Percentiles rank a stretch among this genome's conserved stretches.
Evolutionary conservation across 2,329 filamentous ascomycete species (phyloP).

Genomic region (Fusarium humuli): DNA sequence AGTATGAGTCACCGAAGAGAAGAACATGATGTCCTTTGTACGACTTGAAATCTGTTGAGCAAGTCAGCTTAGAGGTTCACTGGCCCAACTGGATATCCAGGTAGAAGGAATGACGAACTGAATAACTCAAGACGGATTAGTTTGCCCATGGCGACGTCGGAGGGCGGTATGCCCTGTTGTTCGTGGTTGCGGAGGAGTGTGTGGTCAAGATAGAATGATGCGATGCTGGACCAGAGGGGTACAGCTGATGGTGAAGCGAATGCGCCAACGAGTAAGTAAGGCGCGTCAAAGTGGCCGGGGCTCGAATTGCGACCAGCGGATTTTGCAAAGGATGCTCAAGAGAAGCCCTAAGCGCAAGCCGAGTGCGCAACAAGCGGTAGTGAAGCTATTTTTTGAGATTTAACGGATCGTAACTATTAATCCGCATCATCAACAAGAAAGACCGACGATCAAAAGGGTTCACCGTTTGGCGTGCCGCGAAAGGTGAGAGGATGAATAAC

Average conservation of each 20-base stretch:
- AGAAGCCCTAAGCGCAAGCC: neutral
- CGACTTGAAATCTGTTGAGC: constrained; percentile 89
- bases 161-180: constrained; percentile 32
- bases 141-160: constrained; percentile 82
- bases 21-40: constrained; percentile 97
- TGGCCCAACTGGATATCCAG: constrained; percentile 1
- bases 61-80: constrained; percentile 29
- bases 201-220: constrained; percentile 13
- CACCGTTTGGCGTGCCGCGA: constrained; percentile 30
- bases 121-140: constrained; percentile 93
- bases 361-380: constrained; percentile 2
- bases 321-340: constrained; percentile 22
- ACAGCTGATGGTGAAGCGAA: constrained; percentile 35
- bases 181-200: constrained; percentile 5
- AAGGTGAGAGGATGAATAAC: constrained; percentile 37
- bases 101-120: constrained; percentile 67
- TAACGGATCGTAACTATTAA: constrained; percentile 6
- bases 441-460: constrained; percentile 5
- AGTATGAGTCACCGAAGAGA: constrained; percentile 96
- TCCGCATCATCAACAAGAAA: constrained; percentile 25
- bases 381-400: constrained; percentile 19
- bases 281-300: constrained; percentile 42
- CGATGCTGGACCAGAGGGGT: constrained; percentile 31
- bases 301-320: constrained; percentile 35
- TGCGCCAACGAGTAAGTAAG: constrained; percentile 31